Conservation (phyloP, 345 rosid genomes). For the Hibiscus mutabilis region DNA sequence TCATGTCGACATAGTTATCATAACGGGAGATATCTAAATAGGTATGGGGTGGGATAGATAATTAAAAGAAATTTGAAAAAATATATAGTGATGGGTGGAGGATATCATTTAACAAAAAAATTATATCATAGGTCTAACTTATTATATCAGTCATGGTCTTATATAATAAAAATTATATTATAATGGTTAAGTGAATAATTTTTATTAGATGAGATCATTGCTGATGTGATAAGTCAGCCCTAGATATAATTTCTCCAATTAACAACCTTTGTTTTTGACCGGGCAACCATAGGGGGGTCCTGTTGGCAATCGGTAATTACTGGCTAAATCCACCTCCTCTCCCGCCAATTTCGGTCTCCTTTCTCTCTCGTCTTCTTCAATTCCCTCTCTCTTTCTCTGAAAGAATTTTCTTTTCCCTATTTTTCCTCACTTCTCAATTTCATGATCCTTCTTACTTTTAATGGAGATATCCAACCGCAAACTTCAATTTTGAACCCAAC, state of each 20-base stretch:
- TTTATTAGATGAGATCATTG: too few relatives aligned
- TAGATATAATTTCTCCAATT: too few relatives aligned
- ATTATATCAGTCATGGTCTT: too few relatives aligned
- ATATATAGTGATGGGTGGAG: too few relatives aligned
- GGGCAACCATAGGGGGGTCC: conserved; percentile 11
- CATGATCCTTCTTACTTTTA: neutral
- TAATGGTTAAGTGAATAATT: too few relatives aligned
- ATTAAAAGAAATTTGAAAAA: too few relatives aligned
- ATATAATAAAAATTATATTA: too few relatives aligned
- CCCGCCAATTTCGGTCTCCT: conserved; percentile 41
- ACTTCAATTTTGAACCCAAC: neutral
- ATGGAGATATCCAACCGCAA: neutral
- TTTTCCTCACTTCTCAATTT: neutral
- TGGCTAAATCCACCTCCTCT: conserved; percentile 27
- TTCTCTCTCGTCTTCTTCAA: conserved; percentile 40
- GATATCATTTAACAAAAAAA: neutral
- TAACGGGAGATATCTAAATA: too few relatives aligned
- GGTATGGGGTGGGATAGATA: too few relatives aligned
- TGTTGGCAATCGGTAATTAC: neutral
- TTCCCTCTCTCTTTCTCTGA: conserved; percentile 18
- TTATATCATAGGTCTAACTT: too few relatives aligned
- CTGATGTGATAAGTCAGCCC: too few relatives aligned
- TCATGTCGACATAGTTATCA: too few relatives aligned
- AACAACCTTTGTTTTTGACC: conserved; percentile 10
- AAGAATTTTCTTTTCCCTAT: neutral